Evolutionary conservation across 352 stramenopile species (phyloP), one percentile per base, ranked within the genome.

Genomic region (Phytophthora multivora): DNA sequence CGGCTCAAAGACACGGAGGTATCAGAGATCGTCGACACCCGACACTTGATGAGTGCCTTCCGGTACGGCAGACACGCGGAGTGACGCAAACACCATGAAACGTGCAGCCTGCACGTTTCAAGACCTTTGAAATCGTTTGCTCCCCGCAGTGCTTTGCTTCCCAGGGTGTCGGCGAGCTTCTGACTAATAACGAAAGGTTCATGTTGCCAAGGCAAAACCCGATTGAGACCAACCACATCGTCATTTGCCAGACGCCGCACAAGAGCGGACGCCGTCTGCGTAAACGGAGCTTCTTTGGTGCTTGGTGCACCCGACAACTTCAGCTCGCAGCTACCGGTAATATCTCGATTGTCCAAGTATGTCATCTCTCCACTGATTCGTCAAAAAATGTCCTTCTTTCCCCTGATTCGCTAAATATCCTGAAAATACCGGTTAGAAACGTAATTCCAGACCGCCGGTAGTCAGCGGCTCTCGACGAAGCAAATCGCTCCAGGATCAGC

Each of bases 1-100:
- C 15, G 25, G 43, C 12, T 9, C 23, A 50, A 50, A 50, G 25
- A 50, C 23, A 50, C 25, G 23, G n/a, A 50, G 43, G 43, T 15
- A 23, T 23, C 43, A 35, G 13, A 50, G 23, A 63, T 57, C 55
- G 7, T 36, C 55, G 55, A 63, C 55, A 63, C 25, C 55, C 36
- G 35, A 18, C 46, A 42, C 23, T 16, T 62, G 43, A 40, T 58
- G 50, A 48, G 50, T 48, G 21, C 21, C 26, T 10, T 30, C 26
- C 5, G 7, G 26, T 4, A 23, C 21, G 21, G 21, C 21, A 23
- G 21, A 12, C 9, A 36, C 30, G 12, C 16, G 40, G 23, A 7
- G 23, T 51, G 43, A 53, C 47, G 47, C 47, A 53, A 53, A 42
- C 47, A 41, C 18, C 15, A n/a, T n/a, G n/a, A n/a, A n/a, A n/a